Evolutionary conservation across 140 eudicot genomes (phyloP), one percentile per base, ranked within the genome.

Genomic region (Stevia rebaudiana): DNA sequence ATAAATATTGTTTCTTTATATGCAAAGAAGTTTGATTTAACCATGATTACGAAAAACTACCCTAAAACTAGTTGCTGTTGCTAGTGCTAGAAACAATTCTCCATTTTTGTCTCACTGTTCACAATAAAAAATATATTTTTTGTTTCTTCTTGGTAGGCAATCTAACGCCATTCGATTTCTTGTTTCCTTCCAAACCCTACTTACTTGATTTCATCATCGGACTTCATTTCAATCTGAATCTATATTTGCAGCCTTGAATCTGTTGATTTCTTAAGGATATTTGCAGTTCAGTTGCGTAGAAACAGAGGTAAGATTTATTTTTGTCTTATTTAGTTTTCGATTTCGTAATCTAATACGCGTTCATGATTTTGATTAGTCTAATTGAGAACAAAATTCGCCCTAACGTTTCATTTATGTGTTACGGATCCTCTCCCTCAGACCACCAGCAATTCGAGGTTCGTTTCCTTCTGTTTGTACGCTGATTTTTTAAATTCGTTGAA

Each of bases 221-320:
- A 31, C 4, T 69, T 69, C 58, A 47, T 60, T 47, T 60, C 65
- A n/a, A 70, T 35, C 31, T n/a, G 33, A 25, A 31, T 21, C 41
- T 66, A 41, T 28, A n/a, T 43, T 16, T 8, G 10, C 22, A 56
- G 61, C 30, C 57, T 28, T 16, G 47, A 69, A 69, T 60, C 69
- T 47, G 9, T 42, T 28, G 37, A 22, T 47, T 70, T 43, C 28
- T 69, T n/a, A 59, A 70, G 51, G 60, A 58, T 36, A 33, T 58
- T 28, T 68, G 41, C 73, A 39, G 30, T 55, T 25, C 44, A 54
- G 42, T 40, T 28, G 42, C 46, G 13, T 25, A 39, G 12, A 54
- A 68, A 24, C 64, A 68, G 55, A 55, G 61, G 74, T 42, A 57
- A 19, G 37, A 28, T 69, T 30, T 7, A 11, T 36, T 69, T 69